Evolutionary conservation across 202 grass and related monocot species (phyloP), one percentile per base, ranked within the genome.

Genomic region (Zoysia matrella): DNA sequence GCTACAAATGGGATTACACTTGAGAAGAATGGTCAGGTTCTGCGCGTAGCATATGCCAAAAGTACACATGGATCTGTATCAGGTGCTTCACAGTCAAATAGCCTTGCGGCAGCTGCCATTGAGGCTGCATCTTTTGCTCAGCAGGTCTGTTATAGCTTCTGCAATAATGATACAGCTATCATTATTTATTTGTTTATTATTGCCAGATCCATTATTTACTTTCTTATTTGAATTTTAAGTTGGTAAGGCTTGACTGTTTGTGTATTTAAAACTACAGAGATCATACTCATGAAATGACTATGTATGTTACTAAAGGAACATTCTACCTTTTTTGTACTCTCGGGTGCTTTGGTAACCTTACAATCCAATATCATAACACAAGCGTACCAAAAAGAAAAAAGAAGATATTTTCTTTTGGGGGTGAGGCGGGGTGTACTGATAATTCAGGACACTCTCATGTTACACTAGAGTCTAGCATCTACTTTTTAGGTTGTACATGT

Each of bases 61-160:
- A 99, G 91, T 68, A 92, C 92, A 52, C 96, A 94, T 86, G 96
- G 93, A 77, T 89, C 96, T 65, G 81, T 64, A 71, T 89, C 90
- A 8, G 87, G 87, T 71, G 83, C 84, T 85, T 81, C 87, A 16
- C 92, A 92, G 77, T 99, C 96, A 54, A 99, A 88, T 54, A 94
- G 81, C 61, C 93, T 99, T 84, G 96, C 96, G 6, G 91, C 87
- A 89, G 96, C 93, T 89, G 96, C 96, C 54, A 96, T 99, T 82
- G 96, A 99, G 87, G 96, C 96, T 72, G 96, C 96, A 68, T 91
- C 96, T 83, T 99, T 99, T 96, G 89, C 96, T 76, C 96, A 99
- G 83, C 96, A 99, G 91, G 96, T 92, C 52, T 14, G 60, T 81
- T 69, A 3, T 77, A 50, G 52, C 52, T 60, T 40, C 77, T 74